Percentiles rank a stretch among this genome's conserved stretches.
These are phyloP conservation scores for Dichomitus squalens DNA, from an alignment of 1,284 basidiomycete genomes.

Conservation along the genomic window DNA sequence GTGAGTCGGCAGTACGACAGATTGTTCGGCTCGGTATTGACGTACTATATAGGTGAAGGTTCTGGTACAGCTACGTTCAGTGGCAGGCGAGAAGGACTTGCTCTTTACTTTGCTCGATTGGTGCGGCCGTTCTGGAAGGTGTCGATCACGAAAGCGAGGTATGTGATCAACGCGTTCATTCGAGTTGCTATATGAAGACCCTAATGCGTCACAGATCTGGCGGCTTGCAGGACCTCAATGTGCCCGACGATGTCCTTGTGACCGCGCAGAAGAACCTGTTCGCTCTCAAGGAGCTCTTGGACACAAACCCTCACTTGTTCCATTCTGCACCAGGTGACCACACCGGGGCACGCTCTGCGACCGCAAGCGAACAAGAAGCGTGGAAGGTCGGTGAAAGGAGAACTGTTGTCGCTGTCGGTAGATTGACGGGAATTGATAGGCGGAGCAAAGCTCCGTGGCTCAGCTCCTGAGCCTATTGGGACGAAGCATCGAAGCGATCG, in stretches of 20 bases:
- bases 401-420: neutral
- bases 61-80: slow-evolving; percentile 82
- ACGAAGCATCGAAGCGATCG: slow-evolving; percentile 88
- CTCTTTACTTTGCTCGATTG: slow-evolving; percentile 84
- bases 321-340: slow-evolving; percentile 73
- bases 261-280: slow-evolving; percentile 80
- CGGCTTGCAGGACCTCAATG: slow-evolving; percentile 54
- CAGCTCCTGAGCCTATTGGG: slow-evolving; percentile 76
- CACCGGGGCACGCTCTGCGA: slow-evolving; percentile 51
- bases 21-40: neutral
- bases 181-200: neutral
- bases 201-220: slow-evolving; percentile 14
- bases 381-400: slow-evolving; percentile 62
- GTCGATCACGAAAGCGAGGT: slow-evolving; percentile 71
- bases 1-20: slow-evolving; percentile 31
- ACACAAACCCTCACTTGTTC: slow-evolving; percentile 79
- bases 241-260: slow-evolving; percentile 66
- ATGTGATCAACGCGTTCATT: slow-evolving; percentile 24
- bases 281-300: slow-evolving; percentile 75
- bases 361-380: slow-evolving; percentile 73
- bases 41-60: slow-evolving; percentile 52
- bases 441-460: slow-evolving; percentile 80
- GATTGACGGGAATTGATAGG: slow-evolving; percentile 41
- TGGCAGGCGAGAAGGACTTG: slow-evolving; percentile 88
- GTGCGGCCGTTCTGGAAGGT: slow-evolving; percentile 88